Base-by-base conservation (phyloP, 1,139 yeast species). In the Saccharomycopsis phalli region DNA sequence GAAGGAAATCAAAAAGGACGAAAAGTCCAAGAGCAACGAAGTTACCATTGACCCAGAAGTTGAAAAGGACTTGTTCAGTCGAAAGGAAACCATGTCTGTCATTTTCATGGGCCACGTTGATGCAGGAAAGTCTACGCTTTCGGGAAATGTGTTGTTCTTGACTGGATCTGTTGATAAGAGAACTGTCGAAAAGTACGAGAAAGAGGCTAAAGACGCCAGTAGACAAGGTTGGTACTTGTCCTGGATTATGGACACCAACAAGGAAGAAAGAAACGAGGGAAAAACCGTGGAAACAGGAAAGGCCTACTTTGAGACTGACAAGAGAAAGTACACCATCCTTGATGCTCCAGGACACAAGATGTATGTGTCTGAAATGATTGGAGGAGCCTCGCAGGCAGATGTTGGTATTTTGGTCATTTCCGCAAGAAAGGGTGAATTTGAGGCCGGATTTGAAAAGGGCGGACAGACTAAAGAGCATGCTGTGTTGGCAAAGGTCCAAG, bases 381-480 rank as follows among this genome's bases (percentile, higher is more conserved):
- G 97, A 55, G 98, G 98, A 63, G 98, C 98, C 10, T 87, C 98
- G 32, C 99, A 91, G 68, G 98, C 97, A 40, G 98, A 91, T 65
- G 91, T 91, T 49, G 98, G 97, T 64, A 78, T 91, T 53, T 75
- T 91, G 60, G 97, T 91, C 45, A 91, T 91, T 55, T 84, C 95
- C 52, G 97, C 97, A 48, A 84, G 98, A 74, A 87, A 87, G 68
- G 98, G 98, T 66, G 98, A 91, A 65, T 91, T 88, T 66, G 98
- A 91, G 69, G 93, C 98, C 48, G 98, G 98, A 50, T 91, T 91
- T 61, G 97, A 93, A 70, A 84, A 88, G 69, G 97, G 97, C 55
- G 98, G 98, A 52, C 97, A 91, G 68, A 88, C 98, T 49, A 81
- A 97, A 68, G 98, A 91, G 71, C 98, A 91, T 62, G 98, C 98